phyloP scores from a whole-genome alignment of 2,329 filamentous ascomycete genomes.

The Fusarium zealandicum region DNA sequence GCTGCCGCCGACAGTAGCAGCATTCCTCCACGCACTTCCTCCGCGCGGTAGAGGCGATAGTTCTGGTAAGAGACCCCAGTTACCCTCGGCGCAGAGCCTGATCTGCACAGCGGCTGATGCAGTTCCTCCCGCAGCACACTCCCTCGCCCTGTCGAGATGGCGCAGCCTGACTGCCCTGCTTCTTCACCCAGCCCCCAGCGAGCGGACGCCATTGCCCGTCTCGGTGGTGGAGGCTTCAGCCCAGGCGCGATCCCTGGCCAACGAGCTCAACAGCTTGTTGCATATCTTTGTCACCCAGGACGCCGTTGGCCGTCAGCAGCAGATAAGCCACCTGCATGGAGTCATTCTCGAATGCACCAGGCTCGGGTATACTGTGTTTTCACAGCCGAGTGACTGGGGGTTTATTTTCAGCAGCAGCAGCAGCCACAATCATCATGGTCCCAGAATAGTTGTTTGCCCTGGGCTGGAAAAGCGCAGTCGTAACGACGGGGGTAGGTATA shows the following conservation, averaged over 20 bases:
- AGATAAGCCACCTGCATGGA: constrained; percentile 49
- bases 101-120: neutral
- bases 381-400: constrained; percentile 51
- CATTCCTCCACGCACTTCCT: constrained; percentile 43
- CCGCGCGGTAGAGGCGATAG: constrained; percentile 37
- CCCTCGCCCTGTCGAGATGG: constrained; percentile 51
- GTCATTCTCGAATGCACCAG: constrained; percentile 51
- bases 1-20: constrained; percentile 46
- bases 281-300: constrained; percentile 43
- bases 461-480: constrained; percentile 43
- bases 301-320: constrained; percentile 40
- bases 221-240: constrained; percentile 41
- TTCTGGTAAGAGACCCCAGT: constrained; percentile 47
- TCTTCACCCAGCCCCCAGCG: constrained; percentile 48
- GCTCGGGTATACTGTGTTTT: constrained; percentile 53
- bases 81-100: no score
- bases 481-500: constrained; percentile 36
- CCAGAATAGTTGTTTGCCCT: constrained; percentile 38
- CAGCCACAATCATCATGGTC: neutral
- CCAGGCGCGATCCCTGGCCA: constrained; percentile 45
- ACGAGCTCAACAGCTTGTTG: constrained; percentile 46
- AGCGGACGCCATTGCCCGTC: constrained; percentile 46
- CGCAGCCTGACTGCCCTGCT: constrained; percentile 53
- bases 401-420: constrained; percentile 38
- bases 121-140: constrained; percentile 10